Base-by-base conservation (phyloP, 2,329 filamentous ascomycete genomes). In the Scedosporium dehoogii region DNA sequence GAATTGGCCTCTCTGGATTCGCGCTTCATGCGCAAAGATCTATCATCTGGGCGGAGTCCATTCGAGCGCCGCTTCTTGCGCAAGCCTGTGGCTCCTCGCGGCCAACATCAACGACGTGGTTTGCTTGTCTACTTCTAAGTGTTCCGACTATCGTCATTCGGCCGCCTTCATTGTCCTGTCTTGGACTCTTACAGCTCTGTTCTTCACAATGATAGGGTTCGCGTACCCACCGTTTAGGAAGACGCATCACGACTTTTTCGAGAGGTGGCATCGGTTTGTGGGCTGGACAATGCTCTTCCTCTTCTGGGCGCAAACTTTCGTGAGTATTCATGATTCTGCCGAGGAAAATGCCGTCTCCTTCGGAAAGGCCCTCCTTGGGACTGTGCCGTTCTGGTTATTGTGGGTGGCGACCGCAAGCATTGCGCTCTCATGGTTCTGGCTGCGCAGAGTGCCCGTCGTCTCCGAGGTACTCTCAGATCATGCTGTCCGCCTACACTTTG, bases 351-450 rank as follows among this genome's bases (percentile, higher is more conserved):
- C 14, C 23, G 51, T 66, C 1, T 66, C 71, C 7, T 70, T 79
- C 16, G 77, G 77, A 18, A 63, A 65, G 6, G 72, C 74, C 2
- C 68, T 78, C 2, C 69, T 74, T 23, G 69, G 68, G 14, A 77
- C 70, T 18, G 76, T 79, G 4, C 71, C 75, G 7, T 76, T 93
- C 73, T 94, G 89, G 87, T 82, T 89, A 68, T 77, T 93, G 18
- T 67, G 83, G 27, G 70, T 83, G 56, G 85, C 86, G 56, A 90
- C 89, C 1, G 68, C 79, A 48, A 82, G 87, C 66, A 81, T 92
- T 65, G 77, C 87, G 56, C 85, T 88, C 60, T 89, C 90, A 1
- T 96, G 90, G 90, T 71, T 88, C 2, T 81, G 84, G 63, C 82
- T 94, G 29, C 84, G 89, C 62, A 85, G 83, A 67, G 85, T 90